Conservation (phyloP, 768 basidiomycete species). For the Lyophyllum shimeji region DNA sequence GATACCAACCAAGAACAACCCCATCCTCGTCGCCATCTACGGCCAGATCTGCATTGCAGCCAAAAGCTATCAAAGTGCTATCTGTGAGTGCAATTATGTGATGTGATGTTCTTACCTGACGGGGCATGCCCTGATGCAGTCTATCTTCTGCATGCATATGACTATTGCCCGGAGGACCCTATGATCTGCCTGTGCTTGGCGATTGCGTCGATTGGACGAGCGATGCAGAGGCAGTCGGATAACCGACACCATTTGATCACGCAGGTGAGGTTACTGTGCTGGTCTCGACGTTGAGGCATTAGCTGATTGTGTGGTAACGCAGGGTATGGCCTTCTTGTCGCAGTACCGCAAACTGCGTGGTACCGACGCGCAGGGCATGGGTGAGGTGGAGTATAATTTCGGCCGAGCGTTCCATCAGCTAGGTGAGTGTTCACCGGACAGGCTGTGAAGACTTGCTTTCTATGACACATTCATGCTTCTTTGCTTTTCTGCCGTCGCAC, state of each 20-base stretch:
- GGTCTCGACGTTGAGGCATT: no score
- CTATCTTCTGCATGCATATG: conserved; percentile 88
- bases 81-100: conserved; percentile 53
- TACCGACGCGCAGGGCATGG: conserved; percentile 37
- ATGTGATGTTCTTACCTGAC: neutral
- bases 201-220: conserved; percentile 83
- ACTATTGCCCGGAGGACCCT: conserved; percentile 81
- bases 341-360: conserved; percentile 72
- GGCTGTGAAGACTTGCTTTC: neutral
- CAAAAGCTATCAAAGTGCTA: conserved; percentile 70
- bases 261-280: conserved; percentile 37
- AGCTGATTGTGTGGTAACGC: no score
- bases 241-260: conserved; percentile 88
- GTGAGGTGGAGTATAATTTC: conserved; percentile 93
- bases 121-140: conserved; percentile 41
- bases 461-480: neutral
- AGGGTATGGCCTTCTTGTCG: conserved; percentile 71
- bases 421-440: conserved; percentile 44
- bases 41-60: conserved; percentile 81
- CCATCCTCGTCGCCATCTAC: conserved; percentile 65
- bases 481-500: neutral
- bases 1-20: conserved; percentile 66
- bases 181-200: conserved; percentile 82
- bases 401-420: conserved; percentile 90
- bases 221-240: conserved; percentile 92